Base-by-base conservation (phyloP, 2,329 filamentous ascomycete genomes). In the Cyclaneusma minus region DNA sequence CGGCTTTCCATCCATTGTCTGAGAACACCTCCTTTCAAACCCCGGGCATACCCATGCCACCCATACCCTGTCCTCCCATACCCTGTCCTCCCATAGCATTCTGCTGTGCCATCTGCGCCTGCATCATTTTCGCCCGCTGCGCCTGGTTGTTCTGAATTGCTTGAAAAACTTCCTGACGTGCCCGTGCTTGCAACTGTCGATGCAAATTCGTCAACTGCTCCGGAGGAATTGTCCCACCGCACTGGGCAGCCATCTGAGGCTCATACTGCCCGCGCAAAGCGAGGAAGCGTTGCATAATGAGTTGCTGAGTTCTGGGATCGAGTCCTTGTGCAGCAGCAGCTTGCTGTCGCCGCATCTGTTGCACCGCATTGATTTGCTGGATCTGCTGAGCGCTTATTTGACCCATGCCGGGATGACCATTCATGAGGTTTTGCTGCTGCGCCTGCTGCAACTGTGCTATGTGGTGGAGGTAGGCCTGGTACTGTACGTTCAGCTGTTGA, bases 401-500 rank as follows among this genome's bases (percentile, higher is more conserved):
- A 45, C 55, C 27, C 56, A 54, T 42, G 54, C 47, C 11, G 46
- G 49, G 20, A 51, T 47, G 40, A 52, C 48, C 35, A n/a, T 32
- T 35, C 29, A 40, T 38, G 25, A 45, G 42, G 25, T 42, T 40
- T 20, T 39, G 39, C 16, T 39, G 37, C 36, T 43, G 42, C 16
- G 38, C 39, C 17, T 33, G 35, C 15, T 34, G 40, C 27, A 43
- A 7, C 18, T 20, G 18, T 35, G 9, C 27, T 33, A 18, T 26
- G 13, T 13, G 29, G 33, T 15, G 30, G 31, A 15, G 27, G 32
- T 10, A 30, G 28, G 8, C 29, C 32, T 39, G 34, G n/a, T 61
- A 57, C 23, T 60, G 56, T 19, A 52, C 52, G 29, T 58, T 54
- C 21, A 58, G 52, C 28, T 59, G 47, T 28, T 62, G 59, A 16